Evolutionary conservation across 2,329 filamentous ascomycete genomes (phyloP), one percentile per base, ranked within the genome.

Genomic region (Leptographium radiaticola): DNA sequence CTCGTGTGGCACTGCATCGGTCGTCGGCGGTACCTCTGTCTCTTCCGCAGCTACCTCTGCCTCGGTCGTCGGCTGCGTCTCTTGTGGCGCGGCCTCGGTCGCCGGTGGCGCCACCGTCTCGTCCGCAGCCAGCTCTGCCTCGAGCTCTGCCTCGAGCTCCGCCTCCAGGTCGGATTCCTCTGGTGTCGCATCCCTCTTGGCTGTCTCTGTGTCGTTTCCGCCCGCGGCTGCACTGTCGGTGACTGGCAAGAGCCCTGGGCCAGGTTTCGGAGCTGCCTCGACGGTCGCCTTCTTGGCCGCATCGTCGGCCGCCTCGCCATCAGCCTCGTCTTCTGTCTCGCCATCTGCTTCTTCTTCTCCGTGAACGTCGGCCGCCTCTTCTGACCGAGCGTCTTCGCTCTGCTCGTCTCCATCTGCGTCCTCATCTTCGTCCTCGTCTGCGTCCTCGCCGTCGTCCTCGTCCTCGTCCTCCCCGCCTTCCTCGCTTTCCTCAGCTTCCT

Each of bases 71-170:
- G 33, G 33, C 46, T 49, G 11, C n/a, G 38, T 31, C n/a, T 9
- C 34, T 38, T 31, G 30, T 18, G 18, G 4, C 39, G 52, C 51
- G 9, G 33, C 49, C 4, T 40, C 38, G 6, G 15, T 13, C 15
- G n/a, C n/a, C n/a, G n/a, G n/a, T n/a, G n/a, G n/a, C n/a, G n/a
- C n/a, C n/a, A n/a, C n/a, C n/a, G n/a, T n/a, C n/a, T n/a, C n/a
- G n/a, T n/a, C n/a, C n/a, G n/a, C n/a, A n/a, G n/a, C n/a, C n/a
- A n/a, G n/a, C n/a, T 52, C 50, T 1, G 49, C 55, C 18, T 48
- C 55, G 38, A 30, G 34, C 25, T 49, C 49, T 2, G 49, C 48
- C 20, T 55, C 48, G 6, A 47, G 36, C 12, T 53, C 53, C 16
- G 55, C 52, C 9, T 53, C 51, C 6, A 52, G 43, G 12, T 44